Evolutionary conservation across 371 early-diverging fungal genomes (phyloP), one percentile per base, ranked within the genome.

Genomic region (Mortierella polycephala): DNA sequence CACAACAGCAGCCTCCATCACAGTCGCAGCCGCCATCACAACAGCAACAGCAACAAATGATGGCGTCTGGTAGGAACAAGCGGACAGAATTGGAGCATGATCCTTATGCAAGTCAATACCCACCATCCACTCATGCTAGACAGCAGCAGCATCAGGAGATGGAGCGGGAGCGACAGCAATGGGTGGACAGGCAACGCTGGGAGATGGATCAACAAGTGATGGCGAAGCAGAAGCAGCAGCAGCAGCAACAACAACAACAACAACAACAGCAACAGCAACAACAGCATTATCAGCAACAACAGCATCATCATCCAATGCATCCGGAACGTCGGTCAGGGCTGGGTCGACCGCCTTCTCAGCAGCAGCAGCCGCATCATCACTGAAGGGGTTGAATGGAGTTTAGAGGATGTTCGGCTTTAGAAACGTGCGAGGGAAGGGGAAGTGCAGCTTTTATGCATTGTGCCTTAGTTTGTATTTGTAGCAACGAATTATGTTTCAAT

Each of bases 191-290:
- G 13, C 64, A 47, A 11, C 60, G 71, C 0, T 64, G 71, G 49
- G 71, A 71, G 45, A 64, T 64, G 60, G 70, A 71, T 6, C 71
- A 71, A 49, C 65, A 65, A 16, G 58, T 41, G 1, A 57, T 53
- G 42, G 50, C 50, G 8, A 50, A 50, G 16, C 50, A 50, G n/a
- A 50, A 60, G 5, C 21, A 18, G 7, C 67, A 67, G 20, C 60
- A n/a, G 6, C 54, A 40, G 7, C 69, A 57, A 10, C 68, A 53
- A 13, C 63, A 58, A 8, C 51, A 52, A 39, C 60, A 56, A 46
- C 60, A 45, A 30, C 16, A 37, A 23, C 49, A 41, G 13, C 68
- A 60, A 20, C 56, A n/a, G n/a, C 67, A 67, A 50, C 68, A 53
- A 20, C 42, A 47, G 3, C 42, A 58, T 13, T 42, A 56, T n/a